These are phyloP conservation scores for Leptographium flavum DNA, from an alignment of 2,329 filamentous ascomycete species.

Conservation along the genomic window DNA sequence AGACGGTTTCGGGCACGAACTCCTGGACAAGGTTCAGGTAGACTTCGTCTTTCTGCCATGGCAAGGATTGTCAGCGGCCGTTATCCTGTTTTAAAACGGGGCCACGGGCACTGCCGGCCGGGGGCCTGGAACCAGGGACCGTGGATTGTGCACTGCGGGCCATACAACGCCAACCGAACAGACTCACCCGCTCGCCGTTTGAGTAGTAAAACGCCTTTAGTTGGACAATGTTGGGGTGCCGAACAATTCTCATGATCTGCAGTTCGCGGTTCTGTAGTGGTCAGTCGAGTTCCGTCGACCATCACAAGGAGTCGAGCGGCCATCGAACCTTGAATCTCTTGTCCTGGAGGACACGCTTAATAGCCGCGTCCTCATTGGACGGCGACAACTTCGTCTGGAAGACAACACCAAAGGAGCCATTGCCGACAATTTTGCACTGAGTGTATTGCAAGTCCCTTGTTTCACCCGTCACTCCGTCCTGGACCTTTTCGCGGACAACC, in stretches of 20 bases:
- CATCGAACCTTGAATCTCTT: constrained; percentile 85
- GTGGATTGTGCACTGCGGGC: too few relatives aligned
- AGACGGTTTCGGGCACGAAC: constrained; percentile 96
- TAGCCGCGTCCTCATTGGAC: constrained; percentile 95
- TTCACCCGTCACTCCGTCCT: constrained; percentile 94
- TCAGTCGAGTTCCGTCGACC: background rate
- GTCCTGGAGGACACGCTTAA: constrained; percentile 97
- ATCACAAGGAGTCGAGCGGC: background rate
- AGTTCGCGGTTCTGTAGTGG: constrained; percentile 77
- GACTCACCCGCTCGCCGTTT: constrained; percentile 82
- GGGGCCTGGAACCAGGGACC: background rate
- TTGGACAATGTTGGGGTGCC: constrained; percentile 97
- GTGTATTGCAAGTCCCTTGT: constrained; percentile 96
- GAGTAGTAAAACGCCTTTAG: constrained; percentile 99
- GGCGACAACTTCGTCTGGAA: constrained; percentile 98
- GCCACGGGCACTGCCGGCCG: background rate
- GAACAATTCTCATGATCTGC: constrained; percentile 98
- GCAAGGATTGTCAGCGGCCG: constrained; percentile 1
- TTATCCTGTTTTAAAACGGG: background rate
- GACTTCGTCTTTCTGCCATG: constrained; percentile 81
- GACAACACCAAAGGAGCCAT: constrained; percentile 95
- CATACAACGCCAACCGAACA: background rate
- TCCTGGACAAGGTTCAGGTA: constrained; percentile 97
- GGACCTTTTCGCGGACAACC: constrained; percentile 96
- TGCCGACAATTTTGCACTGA: constrained; percentile 98